A percentile compares a stretch with the other conserved stretches of the same genome.
phyloP scores from a whole-genome alignment of 1,284 basidiomycete species.

The Tremellales sp. region DNA sequence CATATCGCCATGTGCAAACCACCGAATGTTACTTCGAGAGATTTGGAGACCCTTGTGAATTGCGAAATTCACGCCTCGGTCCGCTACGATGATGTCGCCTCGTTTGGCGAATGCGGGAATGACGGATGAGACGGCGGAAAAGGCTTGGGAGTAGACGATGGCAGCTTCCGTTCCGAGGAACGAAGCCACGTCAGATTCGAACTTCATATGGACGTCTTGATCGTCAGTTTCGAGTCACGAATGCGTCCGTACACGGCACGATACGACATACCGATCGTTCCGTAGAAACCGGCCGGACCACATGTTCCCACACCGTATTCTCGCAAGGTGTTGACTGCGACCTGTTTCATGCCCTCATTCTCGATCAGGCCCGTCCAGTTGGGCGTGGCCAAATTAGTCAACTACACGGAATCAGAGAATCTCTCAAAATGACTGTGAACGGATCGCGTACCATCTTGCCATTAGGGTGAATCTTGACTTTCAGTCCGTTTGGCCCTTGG shows the following conservation, averaged over 20 bases:
- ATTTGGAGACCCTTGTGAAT: conserved; percentile 98
- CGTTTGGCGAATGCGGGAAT: conserved; percentile 98
- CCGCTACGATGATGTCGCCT: conserved; percentile 97
- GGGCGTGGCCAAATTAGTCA: conserved; percentile 81
- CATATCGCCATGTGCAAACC: conserved; percentile 96
- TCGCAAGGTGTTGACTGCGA: conserved; percentile 78
- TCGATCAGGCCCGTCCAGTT: conserved; percentile 91
- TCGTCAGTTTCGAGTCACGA: background rate
- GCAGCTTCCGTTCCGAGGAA: conserved; percentile 84
- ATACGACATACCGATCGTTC: conserved; percentile 69
- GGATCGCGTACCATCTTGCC: conserved; percentile 62
- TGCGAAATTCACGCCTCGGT: conserved; percentile 87
- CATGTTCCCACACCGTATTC: conserved; percentile 95
- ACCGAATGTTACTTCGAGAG: conserved; percentile 84
- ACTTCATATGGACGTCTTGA: conserved; percentile 84
- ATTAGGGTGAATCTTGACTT: conserved; percentile 68
- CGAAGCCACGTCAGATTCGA: conserved; percentile 83
- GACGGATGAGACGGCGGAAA: conserved; percentile 86
- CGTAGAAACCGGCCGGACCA: conserved; percentile 96
- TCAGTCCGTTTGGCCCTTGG: conserved; percentile 73
- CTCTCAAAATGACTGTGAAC: background rate
- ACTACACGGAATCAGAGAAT: conserved; percentile 8
- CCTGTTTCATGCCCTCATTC: conserved; percentile 80
- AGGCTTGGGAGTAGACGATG: conserved; percentile 94
- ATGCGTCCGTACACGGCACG: no score